Evolutionary conservation across 2,329 filamentous ascomycete species (phyloP).

Genomic region (Trichoderma arundinaceum): DNA sequence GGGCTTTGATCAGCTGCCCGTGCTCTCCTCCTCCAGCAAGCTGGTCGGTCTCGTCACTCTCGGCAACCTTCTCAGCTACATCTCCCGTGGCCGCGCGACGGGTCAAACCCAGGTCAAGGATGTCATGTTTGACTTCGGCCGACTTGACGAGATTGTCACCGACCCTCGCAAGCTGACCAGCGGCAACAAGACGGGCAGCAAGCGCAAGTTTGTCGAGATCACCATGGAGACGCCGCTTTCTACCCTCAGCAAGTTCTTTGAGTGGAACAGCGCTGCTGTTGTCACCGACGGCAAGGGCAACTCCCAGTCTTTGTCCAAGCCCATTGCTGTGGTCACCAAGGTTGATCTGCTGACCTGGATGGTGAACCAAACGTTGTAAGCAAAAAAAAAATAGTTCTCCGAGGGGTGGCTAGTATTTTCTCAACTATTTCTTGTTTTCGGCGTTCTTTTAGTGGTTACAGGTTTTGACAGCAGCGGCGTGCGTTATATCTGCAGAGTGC

Average conservation of each 20-base stretch:
- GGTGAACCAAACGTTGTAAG: conserved; percentile 64
- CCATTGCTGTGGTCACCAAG: conserved; percentile 92
- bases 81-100: conserved; percentile 80
- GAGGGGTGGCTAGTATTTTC: not conserved
- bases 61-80: conserved; percentile 89
- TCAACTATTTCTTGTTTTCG: not conserved
- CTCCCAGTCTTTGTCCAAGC: conserved; percentile 67
- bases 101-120: conserved; percentile 76
- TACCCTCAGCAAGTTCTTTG: conserved; percentile 88
- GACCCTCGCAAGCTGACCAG: conserved; percentile 72
- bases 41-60: conserved; percentile 93
- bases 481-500: conserved; percentile 7
- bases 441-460: conserved; percentile 9
- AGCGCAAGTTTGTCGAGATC: conserved; percentile 88
- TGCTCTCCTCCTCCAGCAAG: conserved; percentile 71
- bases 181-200: conserved; percentile 48
- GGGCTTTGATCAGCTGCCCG: conserved; percentile 96
- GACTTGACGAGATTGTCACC: conserved; percentile 87
- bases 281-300: conserved; percentile 77
- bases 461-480: conserved; percentile 17
- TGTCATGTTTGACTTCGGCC: conserved; percentile 96
- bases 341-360: conserved; percentile 94
- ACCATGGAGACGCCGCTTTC: conserved; percentile 85
- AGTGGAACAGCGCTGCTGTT: conserved; percentile 96
- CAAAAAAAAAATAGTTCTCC: not conserved